A percentile compares a stretch with the other conserved stretches of the same genome.
These are phyloP conservation scores for Irineochytrium annulatum DNA, from an alignment of 192 early-diverging fungal species.

Conservation along the genomic window DNA sequence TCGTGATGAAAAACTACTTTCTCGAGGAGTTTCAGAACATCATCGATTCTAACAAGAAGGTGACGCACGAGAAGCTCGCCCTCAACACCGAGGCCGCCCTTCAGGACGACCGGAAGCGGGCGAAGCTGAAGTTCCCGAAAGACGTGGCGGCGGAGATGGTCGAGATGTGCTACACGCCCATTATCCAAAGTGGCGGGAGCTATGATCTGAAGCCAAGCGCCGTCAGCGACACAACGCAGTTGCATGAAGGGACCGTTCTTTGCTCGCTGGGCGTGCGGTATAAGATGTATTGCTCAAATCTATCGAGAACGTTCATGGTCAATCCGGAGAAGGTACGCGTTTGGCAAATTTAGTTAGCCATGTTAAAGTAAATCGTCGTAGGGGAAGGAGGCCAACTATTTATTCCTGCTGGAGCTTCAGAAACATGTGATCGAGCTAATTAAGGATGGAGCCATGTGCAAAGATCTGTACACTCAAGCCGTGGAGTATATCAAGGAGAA, in stretches of 20 bases:
- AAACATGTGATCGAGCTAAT: slow-evolving; percentile 64
- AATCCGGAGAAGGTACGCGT: slow-evolving; percentile 70
- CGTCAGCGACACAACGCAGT: slow-evolving; percentile 59
- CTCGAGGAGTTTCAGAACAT: slow-evolving; percentile 78
- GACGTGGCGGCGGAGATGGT: slow-evolving; percentile 64
- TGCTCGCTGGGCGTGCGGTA: slow-evolving; percentile 93
- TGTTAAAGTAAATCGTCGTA: slow-evolving; percentile 21
- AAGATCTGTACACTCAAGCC: slow-evolving; percentile 72
- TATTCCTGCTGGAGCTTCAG: slow-evolving; percentile 83
- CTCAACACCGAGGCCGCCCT: slow-evolving; percentile 67
- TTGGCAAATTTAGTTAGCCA: neutral
- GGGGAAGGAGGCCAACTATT: slow-evolving; percentile 88
- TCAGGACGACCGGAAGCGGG: slow-evolving; percentile 61
- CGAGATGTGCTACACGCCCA: slow-evolving; percentile 91
- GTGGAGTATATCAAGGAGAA: slow-evolving; percentile 66
- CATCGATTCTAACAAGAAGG: slow-evolving; percentile 82
- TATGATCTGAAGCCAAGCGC: slow-evolving; percentile 85
- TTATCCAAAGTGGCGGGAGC: slow-evolving; percentile 92
- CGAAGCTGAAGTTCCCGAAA: slow-evolving; percentile 60
- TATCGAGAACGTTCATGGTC: slow-evolving; percentile 90
- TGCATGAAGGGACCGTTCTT: slow-evolving; percentile 87
- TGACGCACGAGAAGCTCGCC: slow-evolving; percentile 80
- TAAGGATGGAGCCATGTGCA: slow-evolving; percentile 69
- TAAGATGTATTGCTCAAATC: slow-evolving; percentile 91
- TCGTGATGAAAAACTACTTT: slow-evolving; percentile 82